Evolutionary conservation across 768 basidiomycete genomes (phyloP).

Genomic region (Naganishia vaughanmartiniae): DNA sequence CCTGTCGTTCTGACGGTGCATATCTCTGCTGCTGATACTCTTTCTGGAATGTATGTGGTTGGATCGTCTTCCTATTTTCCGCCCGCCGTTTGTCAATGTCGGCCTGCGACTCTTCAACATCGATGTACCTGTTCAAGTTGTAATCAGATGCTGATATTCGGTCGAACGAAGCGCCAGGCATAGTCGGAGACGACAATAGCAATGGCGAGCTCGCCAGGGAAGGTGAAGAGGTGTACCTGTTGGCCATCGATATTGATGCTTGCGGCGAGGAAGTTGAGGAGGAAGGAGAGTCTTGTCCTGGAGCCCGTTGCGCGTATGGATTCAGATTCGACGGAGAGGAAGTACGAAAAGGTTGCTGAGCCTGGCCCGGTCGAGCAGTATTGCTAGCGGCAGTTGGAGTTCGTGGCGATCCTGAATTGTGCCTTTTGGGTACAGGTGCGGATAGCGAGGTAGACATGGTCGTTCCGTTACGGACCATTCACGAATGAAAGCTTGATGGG

Average conservation of each 20-base stretch:
- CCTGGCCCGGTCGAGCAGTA: constrained; percentile 1
- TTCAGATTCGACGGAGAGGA: constrained; percentile 12
- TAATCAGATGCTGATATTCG: constrained; percentile 16
- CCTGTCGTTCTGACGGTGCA: not conserved
- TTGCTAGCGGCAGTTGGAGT: not conserved
- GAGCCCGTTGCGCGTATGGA: constrained; percentile 9
- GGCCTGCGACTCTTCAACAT: not conserved
- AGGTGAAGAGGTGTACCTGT: not conserved
- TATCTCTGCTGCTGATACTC: constrained; percentile 6
- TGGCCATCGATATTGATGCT: not conserved
- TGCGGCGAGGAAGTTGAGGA: constrained; percentile 3
- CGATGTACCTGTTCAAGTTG: constrained; percentile 4
- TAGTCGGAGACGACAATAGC: constrained; percentile 4
- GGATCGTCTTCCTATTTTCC: constrained; percentile 15
- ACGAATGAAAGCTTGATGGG: not conserved
- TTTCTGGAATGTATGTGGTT: constrained; percentile 14
- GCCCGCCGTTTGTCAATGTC: constrained; percentile 2
- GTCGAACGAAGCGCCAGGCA: not conserved
- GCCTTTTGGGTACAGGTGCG: constrained; percentile 1
- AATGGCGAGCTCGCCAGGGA: not conserved
- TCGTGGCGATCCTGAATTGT: not conserved
- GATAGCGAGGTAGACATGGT: constrained; percentile 20
- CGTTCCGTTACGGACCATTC: not conserved
- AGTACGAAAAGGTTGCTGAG: constrained; percentile 17
- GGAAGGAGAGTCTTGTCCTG: not conserved